Conservation (phyloP, 768 basidiomycete genomes). For the Gautieria morchelliformis region DNA sequence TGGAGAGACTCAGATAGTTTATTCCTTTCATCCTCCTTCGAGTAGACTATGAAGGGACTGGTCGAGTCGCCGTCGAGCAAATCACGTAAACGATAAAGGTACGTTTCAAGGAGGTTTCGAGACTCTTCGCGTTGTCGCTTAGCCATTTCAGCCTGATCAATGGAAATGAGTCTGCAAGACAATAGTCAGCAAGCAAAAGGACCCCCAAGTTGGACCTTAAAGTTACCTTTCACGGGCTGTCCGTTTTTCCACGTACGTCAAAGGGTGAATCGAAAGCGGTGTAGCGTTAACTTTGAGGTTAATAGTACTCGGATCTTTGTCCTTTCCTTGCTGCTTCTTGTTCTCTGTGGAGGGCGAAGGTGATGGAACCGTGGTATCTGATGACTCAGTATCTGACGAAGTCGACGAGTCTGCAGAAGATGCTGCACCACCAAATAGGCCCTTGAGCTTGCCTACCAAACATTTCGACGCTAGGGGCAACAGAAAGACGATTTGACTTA, state of each 20-base stretch:
- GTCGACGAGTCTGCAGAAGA: constrained; percentile 21
- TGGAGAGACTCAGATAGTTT: constrained; percentile 57
- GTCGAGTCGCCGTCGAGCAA: constrained; percentile 58
- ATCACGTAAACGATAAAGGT: constrained; percentile 86
- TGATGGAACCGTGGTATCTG: constrained; percentile 18
- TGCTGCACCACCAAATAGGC: constrained; percentile 63
- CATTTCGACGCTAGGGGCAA: constrained; percentile 9
- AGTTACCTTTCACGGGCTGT: constrained; percentile 59
- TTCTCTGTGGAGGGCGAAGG: constrained; percentile 20
- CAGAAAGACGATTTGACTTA: constrained; percentile 20
- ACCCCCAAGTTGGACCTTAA: not conserved
- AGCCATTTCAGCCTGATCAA: constrained; percentile 68
- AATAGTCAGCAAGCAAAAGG: not conserved
- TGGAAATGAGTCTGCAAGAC: constrained; percentile 54
- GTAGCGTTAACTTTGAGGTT: constrained; percentile 51
- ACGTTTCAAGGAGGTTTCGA: constrained; percentile 82
- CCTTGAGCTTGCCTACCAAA: constrained; percentile 69
- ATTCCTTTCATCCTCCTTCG: constrained; percentile 59
- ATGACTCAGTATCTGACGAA: not conserved
- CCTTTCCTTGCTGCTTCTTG: constrained; percentile 29
- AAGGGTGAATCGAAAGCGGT: constrained; percentile 61
- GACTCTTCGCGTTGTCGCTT: constrained; percentile 82
- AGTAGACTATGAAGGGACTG: constrained; percentile 80
- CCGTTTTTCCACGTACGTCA: constrained; percentile 72
- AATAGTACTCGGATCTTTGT: constrained; percentile 42